Conservation (phyloP, 257 asterid species). For the Nicotiana attenuata region DNA sequence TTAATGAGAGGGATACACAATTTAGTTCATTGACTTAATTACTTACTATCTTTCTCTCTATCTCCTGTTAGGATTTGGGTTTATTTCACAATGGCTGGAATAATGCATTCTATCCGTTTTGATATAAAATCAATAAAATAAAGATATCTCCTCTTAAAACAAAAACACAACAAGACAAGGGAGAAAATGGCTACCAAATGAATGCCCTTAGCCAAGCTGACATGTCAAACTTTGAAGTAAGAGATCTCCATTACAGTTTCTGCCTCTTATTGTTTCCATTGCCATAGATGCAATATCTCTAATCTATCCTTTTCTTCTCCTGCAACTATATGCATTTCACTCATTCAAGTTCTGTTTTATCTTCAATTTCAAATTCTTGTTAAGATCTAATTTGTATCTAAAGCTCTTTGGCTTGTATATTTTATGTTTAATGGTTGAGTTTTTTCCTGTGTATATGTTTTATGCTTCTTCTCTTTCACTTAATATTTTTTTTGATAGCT, state of each 20-base stretch:
- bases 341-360: neutral
- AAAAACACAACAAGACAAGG: neutral
- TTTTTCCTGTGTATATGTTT: neutral
- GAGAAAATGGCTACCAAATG: neutral
- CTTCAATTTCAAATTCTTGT: neutral
- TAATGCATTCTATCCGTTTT: neutral
- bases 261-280: neutral
- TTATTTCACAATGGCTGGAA: neutral
- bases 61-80: neutral
- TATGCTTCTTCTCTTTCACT: neutral
- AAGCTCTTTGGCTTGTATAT: neutral
- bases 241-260: neutral
- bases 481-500: neutral
- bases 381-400: neutral
- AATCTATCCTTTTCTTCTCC: neutral
- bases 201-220: neutral
- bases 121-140: neutral
- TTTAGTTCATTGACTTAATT: neutral
- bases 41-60: neutral
- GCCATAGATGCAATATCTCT: neutral
- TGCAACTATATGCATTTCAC: neutral
- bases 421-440: neutral
- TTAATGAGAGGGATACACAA: neutral
- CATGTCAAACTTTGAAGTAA: neutral
- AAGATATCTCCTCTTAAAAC: neutral